Evolutionary conservation across 2,329 filamentous ascomycete species (phyloP).

Genomic region (Microsporum canis): DNA sequence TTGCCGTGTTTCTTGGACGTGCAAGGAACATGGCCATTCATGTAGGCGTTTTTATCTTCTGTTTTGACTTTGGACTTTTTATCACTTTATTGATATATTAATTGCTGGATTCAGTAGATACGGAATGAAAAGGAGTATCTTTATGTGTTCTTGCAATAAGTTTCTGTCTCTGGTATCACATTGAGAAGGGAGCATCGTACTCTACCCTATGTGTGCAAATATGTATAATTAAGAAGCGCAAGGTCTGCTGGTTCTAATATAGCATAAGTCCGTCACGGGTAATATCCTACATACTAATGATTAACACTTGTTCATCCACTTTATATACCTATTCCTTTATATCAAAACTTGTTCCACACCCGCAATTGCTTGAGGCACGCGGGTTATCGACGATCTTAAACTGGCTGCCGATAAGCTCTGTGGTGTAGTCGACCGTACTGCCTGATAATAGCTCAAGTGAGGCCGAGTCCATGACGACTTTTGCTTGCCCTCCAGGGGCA

Average conservation of each 20-base stretch:
- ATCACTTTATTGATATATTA: neutral
- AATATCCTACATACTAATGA: neutral
- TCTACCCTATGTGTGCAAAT: neutral
- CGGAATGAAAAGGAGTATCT: neutral
- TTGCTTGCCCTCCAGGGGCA: conserved; percentile 42
- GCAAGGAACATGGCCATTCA: neutral
- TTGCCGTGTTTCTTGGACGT: neutral
- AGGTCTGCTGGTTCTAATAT: neutral
- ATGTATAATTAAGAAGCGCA: neutral
- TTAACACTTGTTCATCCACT: neutral
- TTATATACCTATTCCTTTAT: conserved; percentile 35
- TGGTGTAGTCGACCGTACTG: conserved; percentile 92
- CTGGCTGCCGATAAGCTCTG: conserved; percentile 86
- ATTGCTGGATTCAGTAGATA: conserved; percentile 2
- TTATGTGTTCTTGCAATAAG: neutral
- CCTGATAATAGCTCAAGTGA: conserved; percentile 82
- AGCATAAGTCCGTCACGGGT: neutral
- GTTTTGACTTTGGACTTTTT: neutral
- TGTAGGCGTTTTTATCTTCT: conserved; percentile 1
- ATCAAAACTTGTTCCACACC: conserved; percentile 95
- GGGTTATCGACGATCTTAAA: conserved; percentile 97
- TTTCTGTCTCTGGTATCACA: neutral
- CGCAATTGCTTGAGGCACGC: conserved; percentile 81
- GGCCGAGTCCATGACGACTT: conserved; percentile 76
- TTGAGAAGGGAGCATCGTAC: neutral